Evolutionary conservation across 306 rosid species (phyloP), one percentile per base, ranked within the genome.

Genomic region (Dalbergia oliveri): DNA sequence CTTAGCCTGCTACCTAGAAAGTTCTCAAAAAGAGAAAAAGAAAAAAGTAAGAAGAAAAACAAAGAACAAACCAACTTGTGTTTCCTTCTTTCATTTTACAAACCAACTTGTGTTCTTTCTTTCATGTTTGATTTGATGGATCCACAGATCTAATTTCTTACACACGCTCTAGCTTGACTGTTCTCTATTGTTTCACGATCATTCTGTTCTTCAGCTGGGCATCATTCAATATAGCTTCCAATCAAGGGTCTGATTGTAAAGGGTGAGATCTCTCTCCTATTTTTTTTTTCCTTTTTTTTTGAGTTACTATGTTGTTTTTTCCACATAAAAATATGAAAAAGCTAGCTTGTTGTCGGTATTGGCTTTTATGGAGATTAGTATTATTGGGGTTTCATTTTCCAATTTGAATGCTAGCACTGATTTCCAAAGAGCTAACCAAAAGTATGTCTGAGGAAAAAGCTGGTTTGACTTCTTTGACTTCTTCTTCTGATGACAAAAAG

Each of bases 141-240:
- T 90, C 93, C 88, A 37, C 86, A 86, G 98, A 94, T 94, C 97
- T 89, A 86, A 54, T 70, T 77, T 80, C 77, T 50, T 44, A 73
- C 69, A 43, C 61, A 60, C 82, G 69, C 77, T 35, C 77, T 44
- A 49, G 31, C 31, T 26, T 1, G 76, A 82, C 51, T 70, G 31
- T 51, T 41, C 71, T 73, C 72, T 50, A 5, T 50, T 78, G 34
- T 71, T 56, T 44, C 57, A 67, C 81, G 92, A 90, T 93, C 92
- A 74, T 72, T 66, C 31, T 83, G n/a, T 73, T 80, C 83, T 75
- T 71, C 86, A 65, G 53, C 83, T 60, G 45, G 49, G 16, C 84
- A 14, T 50, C 14, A 14, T 62, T 9, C 49, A 37, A 12, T 50
- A 45, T 69, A 72, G 71, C 64, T 82, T 77, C 51, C 68, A 76